Base-by-base conservation (phyloP, 176 grass and related monocot genomes). In the Musa acuminata region DNA sequence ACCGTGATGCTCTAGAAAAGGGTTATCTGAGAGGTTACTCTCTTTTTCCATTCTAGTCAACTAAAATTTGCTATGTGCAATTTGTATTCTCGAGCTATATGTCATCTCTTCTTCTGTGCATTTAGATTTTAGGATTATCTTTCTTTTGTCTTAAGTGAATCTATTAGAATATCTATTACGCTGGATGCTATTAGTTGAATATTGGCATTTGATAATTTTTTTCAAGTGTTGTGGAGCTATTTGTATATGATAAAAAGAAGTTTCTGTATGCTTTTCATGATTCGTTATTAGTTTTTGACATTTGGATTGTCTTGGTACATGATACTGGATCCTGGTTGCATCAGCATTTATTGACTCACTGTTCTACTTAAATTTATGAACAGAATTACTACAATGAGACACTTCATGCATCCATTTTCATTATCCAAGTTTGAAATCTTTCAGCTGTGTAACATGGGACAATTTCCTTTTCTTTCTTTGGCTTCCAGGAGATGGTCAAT, bases 11-110 rank as follows among this genome's bases (percentile, higher is more conserved):
- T 53, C 65, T 85, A 49, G 52, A 25, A 58, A 77, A 81, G 60
- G 83, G 83, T 48, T 85, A 80, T 49, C 25, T 76, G 20, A 76
- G 60, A 85, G 83, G 83, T 85, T 48, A 19, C 20, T 53, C 16
- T 43, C 8, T 26, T 53, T 62, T 58, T 29, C 52, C 2, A 58
- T 58, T 58, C 16, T 60, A 27, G 1, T 17, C 8, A 35, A 75
- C 8, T 16, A 58, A 58, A 55, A 57, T n/a, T 53, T 52, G 51
- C 25, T 24, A 16, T 49, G 13, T 75, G 2, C 23, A 14, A 13
- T 70, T 70, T 70, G 35, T 70, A 8, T 24, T 70, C 2, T 70
- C 26, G 13, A 14, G 11, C 55, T 2, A 19, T 58, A 58, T 58
- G 13, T 20, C 19, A 17, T 50, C 17, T 70, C 25, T 50, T 35